These are phyloP conservation scores for Marasmius tenuissimus DNA, from an alignment of 1,284 basidiomycete species.

Conservation along the genomic window DNA sequence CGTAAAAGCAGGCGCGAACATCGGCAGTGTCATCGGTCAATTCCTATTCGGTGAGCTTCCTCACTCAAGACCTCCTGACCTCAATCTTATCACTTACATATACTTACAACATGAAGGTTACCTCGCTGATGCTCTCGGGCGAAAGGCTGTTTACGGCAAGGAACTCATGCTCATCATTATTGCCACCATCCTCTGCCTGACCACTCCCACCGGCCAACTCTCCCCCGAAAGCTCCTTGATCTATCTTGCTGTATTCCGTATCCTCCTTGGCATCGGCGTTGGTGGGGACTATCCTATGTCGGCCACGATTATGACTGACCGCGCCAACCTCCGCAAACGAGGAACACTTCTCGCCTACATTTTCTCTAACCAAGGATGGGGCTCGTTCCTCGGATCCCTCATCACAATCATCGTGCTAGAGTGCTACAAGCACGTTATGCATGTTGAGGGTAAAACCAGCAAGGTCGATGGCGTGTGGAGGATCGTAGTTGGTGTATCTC, in stretches of 20 bases:
- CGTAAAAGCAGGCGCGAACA: conserved; percentile 70
- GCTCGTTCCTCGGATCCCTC: conserved; percentile 65
- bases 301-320: conserved; percentile 69
- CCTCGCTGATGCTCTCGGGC: conserved; percentile 66
- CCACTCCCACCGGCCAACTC: conserved; percentile 38
- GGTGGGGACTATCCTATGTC: conserved; percentile 86
- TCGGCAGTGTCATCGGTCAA: conserved; percentile 75
- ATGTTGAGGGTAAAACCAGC: conserved; percentile 47
- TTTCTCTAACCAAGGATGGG: conserved; percentile 79
- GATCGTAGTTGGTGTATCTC: conserved; percentile 34
- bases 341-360: conserved; percentile 76
- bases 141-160: conserved; percentile 74
- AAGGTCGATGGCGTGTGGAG: conserved; percentile 48
- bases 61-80: background rate
- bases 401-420: conserved; percentile 69
- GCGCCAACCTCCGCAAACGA: conserved; percentile 66
- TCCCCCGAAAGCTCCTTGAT: conserved; percentile 49
- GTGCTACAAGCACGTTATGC: conserved; percentile 68
- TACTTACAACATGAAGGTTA: conserved; percentile 37
- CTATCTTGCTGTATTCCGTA: conserved; percentile 66
- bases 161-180: conserved; percentile 80
- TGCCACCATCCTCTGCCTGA: conserved; percentile 58
- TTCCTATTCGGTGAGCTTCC: conserved; percentile 54
- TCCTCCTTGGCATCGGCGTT: conserved; percentile 73
- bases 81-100: background rate